Evolutionary conservation across 495 filamentous ascomycete species (phyloP).

Genomic region (Penicillium fimorum): DNA sequence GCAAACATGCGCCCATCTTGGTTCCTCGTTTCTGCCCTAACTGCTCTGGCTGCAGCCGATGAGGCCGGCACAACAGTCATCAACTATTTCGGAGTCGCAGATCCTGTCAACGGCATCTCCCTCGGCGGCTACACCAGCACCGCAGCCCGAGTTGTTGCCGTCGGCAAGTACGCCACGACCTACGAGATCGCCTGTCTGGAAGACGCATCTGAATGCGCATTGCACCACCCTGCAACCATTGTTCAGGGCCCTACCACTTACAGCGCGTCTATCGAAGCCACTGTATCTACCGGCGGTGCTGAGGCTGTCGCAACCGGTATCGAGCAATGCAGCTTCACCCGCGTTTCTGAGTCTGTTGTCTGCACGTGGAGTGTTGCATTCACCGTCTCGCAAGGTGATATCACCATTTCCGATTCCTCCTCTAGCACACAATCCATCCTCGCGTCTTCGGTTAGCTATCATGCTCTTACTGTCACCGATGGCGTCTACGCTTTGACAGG

Average conservation of each 20-base stretch:
- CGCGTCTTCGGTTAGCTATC: background rate
- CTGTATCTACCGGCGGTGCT: background rate
- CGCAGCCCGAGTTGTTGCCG: constrained; percentile 24
- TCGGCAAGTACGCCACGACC: constrained; percentile 28
- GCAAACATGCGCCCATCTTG: constrained; percentile 5
- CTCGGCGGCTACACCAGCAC: constrained; percentile 17
- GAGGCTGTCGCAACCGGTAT: background rate
- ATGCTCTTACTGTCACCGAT: constrained; percentile 10
- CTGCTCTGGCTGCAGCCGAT: constrained; percentile 7
- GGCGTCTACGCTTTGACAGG: constrained; percentile 10
- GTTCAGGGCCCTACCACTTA: constrained; percentile 23
- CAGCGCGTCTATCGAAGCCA: constrained; percentile 1
- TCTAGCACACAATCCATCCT: background rate
- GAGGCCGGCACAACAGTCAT: constrained; percentile 15
- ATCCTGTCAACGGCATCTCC: background rate
- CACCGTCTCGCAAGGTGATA: background rate
- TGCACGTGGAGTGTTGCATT: constrained; percentile 5
- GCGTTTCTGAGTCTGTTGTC: constrained; percentile 11
- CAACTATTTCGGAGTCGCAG: background rate
- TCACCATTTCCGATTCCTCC: constrained; percentile 6
- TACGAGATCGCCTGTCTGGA: constrained; percentile 27
- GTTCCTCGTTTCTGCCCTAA: constrained; percentile 5
- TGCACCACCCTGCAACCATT: constrained; percentile 25
- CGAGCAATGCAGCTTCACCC: constrained; percentile 15
- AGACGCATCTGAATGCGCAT: constrained; percentile 21